Base-by-base conservation (phyloP, 2,329 filamentous ascomycete genomes). In the Cladosporium cucumerinum region DNA sequence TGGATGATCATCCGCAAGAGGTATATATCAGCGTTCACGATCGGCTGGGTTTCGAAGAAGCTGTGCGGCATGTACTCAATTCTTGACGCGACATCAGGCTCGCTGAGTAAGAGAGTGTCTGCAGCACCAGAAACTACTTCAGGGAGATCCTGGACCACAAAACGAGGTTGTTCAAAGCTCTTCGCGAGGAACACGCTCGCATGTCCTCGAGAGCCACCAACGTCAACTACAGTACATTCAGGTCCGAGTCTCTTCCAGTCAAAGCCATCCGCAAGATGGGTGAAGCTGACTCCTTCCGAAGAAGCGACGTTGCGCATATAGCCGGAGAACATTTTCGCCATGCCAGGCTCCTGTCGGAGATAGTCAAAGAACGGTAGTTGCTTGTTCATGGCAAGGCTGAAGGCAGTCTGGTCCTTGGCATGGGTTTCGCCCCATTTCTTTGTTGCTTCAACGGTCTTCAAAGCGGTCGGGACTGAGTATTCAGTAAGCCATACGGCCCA, bases 141-240 rank as follows among this genome's bases (percentile, higher is more conserved):
- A 10, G 69, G 69, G 16, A 83, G 74, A 67, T 84, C 82, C 67
- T 85, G 79, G 1, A 84, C 79, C 11, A 76, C 74, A 64, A 82
- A 48, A 10, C n/a, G n/a, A 25, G 43, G 43, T 8, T 48, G n/a
- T 1, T 12, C 6, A 25, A 48, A 48, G 4, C 2, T 6, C 23
- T 48, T 48, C 2, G 43, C 43, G 2, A 48, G n/a, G 23, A n/a
- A n/a, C 1, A 48, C 6, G 14, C 43, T 48, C n/a, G n/a, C 43
- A 14, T 48, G 43, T 7, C 43, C 43, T 12, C 43, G 43, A 12
- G 43, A 48, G 2, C 43, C 43, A 48, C 43, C 80, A 10, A 80
- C 80, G 25, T 82, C 70, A 63, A 89, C 86, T 5, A 88, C 84
- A 46, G 88, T 75, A 0, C 79, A 84, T 3, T 81, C 85, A 5